Evolutionary conservation across 352 stramenopile genomes (phyloP).

Genomic region (Pythium sp.): DNA sequence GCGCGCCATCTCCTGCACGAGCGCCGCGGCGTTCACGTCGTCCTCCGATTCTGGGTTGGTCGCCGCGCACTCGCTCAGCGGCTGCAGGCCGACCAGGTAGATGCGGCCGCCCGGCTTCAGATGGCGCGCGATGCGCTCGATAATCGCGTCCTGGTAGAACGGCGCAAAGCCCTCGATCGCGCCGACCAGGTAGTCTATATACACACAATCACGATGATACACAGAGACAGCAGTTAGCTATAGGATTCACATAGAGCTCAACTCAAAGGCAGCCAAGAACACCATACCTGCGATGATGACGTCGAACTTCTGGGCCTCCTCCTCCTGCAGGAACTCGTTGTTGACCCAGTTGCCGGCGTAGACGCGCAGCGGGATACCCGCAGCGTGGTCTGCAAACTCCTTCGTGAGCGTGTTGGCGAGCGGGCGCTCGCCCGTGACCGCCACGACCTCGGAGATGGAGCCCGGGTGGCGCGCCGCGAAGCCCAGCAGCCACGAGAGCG

Average conservation of each 20-base stretch:
- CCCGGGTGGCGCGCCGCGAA: constrained; percentile 24
- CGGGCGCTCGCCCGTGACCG: constrained; percentile 69
- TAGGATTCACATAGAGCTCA: background rate
- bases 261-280: background rate
- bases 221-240: background rate
- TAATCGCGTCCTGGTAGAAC: constrained; percentile 73
- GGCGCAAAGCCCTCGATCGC: constrained; percentile 91
- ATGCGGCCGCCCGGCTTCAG: constrained; percentile 82
- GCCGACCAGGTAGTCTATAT: constrained; percentile 88
- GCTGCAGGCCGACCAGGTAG: constrained; percentile 88
- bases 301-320: constrained; percentile 59
- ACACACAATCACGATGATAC: background rate
- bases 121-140: constrained; percentile 59
- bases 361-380: constrained; percentile 36
- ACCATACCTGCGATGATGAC: constrained; percentile 64
- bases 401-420: constrained; percentile 40
- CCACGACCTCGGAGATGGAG: constrained; percentile 42
- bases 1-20: constrained; percentile 67
- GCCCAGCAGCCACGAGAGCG: constrained; percentile 80
- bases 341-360: constrained; percentile 75
- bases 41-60: constrained; percentile 26
- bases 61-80: constrained; percentile 61
- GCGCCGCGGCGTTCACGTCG: constrained; percentile 24
- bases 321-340: constrained; percentile 51
- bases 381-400: constrained; percentile 38